Conservation (phyloP, 208 protist genomes). For the Novymonas esmeraldas region DNA sequence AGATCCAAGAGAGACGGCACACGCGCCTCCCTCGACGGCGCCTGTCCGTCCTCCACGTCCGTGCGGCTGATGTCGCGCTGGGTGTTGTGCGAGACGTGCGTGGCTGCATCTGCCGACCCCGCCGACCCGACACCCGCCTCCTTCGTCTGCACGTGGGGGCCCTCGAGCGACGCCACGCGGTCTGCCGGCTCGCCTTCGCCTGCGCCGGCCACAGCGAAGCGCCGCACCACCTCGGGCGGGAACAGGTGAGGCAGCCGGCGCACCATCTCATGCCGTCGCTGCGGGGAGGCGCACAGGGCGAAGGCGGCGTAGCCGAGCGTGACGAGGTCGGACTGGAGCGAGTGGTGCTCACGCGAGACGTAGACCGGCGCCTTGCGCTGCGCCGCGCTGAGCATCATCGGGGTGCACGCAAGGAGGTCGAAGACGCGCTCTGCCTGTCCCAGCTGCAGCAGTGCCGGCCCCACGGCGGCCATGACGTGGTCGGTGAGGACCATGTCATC, state of each 20-base stretch:
- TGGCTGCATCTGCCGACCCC: not conserved
- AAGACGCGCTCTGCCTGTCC: conserved; percentile 56
- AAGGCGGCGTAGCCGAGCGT: conserved; percentile 57
- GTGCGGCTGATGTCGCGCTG: no score
- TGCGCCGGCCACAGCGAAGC: conserved; percentile 26
- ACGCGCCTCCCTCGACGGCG: not conserved
- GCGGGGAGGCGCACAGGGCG: conserved; percentile 25
- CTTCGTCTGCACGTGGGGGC: conserved; percentile 3
- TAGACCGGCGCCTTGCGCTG: conserved; percentile 29
- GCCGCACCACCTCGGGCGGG: conserved; percentile 53
- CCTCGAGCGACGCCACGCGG: conserved; percentile 16
- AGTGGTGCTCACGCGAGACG: conserved; percentile 8
- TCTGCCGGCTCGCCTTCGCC: not conserved
- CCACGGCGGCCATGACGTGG: conserved; percentile 55
- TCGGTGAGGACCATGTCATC: conserved; percentile 80
- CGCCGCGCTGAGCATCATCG: conserved; percentile 34
- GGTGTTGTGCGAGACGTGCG: no score
- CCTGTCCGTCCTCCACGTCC: not conserved
- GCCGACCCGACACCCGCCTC: not conserved
- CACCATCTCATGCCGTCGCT: conserved; percentile 40
- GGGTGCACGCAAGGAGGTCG: conserved; percentile 57
- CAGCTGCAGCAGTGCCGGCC: conserved; percentile 67
- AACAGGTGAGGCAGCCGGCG: conserved; percentile 64
- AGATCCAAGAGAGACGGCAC: conserved; percentile 16
- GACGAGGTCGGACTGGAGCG: conserved; percentile 22